These are phyloP conservation scores for Acer campestre DNA, from an alignment of 345 rosid species.

Conservation along the genomic window DNA sequence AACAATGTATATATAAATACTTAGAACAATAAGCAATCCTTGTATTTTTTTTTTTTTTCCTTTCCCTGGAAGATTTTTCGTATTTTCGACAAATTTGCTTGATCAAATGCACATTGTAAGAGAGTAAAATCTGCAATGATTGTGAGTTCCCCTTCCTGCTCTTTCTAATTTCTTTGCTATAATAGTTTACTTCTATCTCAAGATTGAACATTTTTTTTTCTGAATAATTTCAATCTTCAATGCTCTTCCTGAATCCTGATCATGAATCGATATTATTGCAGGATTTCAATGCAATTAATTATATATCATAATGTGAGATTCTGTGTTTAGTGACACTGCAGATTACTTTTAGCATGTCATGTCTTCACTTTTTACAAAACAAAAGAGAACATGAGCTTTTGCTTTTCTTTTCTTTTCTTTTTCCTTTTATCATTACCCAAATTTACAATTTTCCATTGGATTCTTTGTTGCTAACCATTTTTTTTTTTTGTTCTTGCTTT, in stretches of 20 bases:
- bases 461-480: slow-evolving; percentile 23
- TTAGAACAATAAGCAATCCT: too few relatives aligned
- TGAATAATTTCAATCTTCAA: slow-evolving; percentile 1
- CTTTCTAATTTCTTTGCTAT: background rate
- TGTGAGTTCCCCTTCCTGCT: background rate
- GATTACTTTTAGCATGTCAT: slow-evolving; percentile 13
- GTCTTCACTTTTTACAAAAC: slow-evolving; percentile 24
- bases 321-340: slow-evolving; percentile 7
- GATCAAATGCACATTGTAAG: background rate
- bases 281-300: background rate
- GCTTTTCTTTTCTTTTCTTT: slow-evolving; percentile 18
- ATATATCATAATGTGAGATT: background rate
- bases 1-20: too few relatives aligned
- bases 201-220: background rate
- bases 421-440: slow-evolving; percentile 24
- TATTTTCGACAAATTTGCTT: background rate
- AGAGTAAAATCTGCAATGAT: background rate
- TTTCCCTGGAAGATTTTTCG: background rate
- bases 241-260: too few relatives aligned
- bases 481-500: slow-evolving; percentile 7
- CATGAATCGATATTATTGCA: too few relatives aligned
- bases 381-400: slow-evolving; percentile 26
- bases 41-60: background rate
- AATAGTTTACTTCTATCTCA: background rate
- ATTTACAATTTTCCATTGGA: slow-evolving; percentile 30